Conservation (phyloP, 148 eudicot species). For the Vaccinium vitisidaea region DNA sequence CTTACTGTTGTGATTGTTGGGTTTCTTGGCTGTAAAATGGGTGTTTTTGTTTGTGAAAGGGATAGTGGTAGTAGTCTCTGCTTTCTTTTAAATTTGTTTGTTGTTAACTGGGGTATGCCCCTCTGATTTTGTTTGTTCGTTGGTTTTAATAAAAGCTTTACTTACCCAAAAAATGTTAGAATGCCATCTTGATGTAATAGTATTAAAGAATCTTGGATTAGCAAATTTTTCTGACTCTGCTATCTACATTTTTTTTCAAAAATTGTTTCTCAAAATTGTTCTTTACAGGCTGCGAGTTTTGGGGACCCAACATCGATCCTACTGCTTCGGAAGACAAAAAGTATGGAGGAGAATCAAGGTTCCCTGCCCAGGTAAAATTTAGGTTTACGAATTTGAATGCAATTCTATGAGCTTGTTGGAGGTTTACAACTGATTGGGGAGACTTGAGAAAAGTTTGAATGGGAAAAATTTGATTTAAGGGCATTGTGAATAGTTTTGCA, state of each 20-base stretch:
- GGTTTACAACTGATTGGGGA: background rate
- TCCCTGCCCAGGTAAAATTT: constrained; percentile 89
- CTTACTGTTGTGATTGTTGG: too few relatives aligned
- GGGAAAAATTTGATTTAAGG: too few relatives aligned
- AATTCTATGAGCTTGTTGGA: background rate
- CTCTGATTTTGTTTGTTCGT: too few relatives aligned
- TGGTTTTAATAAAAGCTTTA: too few relatives aligned
- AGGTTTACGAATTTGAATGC: background rate
- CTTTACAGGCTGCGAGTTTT: constrained; percentile 74
- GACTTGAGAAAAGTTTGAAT: too few relatives aligned
- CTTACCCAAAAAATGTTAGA: too few relatives aligned
- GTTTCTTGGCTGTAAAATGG: too few relatives aligned
- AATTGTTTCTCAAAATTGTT: constrained; percentile 4
- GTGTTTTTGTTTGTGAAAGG: too few relatives aligned
- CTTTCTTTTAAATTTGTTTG: too few relatives aligned
- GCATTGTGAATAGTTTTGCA: too few relatives aligned
- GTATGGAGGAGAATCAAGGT: constrained; percentile 97
- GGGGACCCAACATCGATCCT: constrained; percentile 98
- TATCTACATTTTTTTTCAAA: background rate
- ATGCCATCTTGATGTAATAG: background rate
- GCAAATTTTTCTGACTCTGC: background rate
- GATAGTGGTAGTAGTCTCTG: too few relatives aligned
- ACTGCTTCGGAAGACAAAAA: constrained; percentile 99
- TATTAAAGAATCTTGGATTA: background rate
- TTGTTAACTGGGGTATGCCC: too few relatives aligned